phyloP scores from a whole-genome alignment of 192 early-diverging fungal species.

The Coemansia guatemalensis region DNA sequence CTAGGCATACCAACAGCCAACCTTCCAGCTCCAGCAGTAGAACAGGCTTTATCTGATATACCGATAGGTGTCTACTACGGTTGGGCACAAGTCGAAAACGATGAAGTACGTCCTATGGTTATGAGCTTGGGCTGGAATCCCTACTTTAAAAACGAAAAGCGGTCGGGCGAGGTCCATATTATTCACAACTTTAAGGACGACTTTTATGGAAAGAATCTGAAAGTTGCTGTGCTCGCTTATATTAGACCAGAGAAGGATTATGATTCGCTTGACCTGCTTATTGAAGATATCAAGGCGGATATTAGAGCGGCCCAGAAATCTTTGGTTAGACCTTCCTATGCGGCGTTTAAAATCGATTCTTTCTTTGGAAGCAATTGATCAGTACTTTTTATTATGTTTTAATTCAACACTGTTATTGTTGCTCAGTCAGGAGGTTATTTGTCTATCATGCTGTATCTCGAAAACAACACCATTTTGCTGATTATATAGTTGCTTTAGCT shows the following conservation, averaged over 20 bases:
- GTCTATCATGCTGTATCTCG: too few species aligned
- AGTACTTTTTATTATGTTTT: too few species aligned
- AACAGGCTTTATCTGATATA: conserved; percentile 59
- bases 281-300: conserved; percentile 91
- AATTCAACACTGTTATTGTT: too few species aligned
- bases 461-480: too few species aligned
- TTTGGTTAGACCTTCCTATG: conserved; percentile 18
- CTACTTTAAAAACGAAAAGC: conserved; percentile 95
- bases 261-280: conserved; percentile 80
- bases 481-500: too few species aligned
- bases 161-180: conserved; percentile 96
- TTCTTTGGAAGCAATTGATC: conserved; percentile 12
- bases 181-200: conserved; percentile 83
- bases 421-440: too few species aligned
- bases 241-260: conserved; percentile 92
- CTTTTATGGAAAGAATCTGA: conserved; percentile 87
- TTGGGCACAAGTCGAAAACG: conserved; percentile 75
- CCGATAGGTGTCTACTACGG: conserved; percentile 94
- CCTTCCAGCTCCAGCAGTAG: conserved; percentile 74
- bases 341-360: neutral
- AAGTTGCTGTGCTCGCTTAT: conserved; percentile 83
- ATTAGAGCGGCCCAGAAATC: conserved; percentile 53
- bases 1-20: conserved; percentile 98
- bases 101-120: conserved; percentile 87
- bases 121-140: conserved; percentile 99